Evolutionary conservation across 2,329 filamentous ascomycete species (phyloP).

Genomic region (Aureobasidium namibiae): DNA sequence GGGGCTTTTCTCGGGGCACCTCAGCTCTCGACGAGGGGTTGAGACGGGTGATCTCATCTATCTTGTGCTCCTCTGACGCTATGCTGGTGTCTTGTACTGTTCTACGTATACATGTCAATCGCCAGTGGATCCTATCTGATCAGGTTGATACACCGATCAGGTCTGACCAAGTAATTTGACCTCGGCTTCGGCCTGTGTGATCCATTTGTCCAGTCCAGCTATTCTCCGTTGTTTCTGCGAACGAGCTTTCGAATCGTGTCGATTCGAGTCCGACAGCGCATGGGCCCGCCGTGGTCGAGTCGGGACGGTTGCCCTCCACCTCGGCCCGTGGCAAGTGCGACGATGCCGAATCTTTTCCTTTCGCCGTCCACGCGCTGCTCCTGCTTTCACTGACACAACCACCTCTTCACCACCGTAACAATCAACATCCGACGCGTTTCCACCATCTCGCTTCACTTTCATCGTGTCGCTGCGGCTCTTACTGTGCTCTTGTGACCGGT

Average conservation of each 20-base stretch:
- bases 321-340: conserved; percentile 1
- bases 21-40: neutral
- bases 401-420: neutral
- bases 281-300: neutral
- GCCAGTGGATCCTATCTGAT: neutral
- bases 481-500: conserved; percentile 11
- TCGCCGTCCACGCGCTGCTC: neutral
- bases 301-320: neutral
- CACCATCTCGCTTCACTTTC: neutral
- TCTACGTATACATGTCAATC: neutral
- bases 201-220: neutral
- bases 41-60: neutral
- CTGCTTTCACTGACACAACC: neutral
- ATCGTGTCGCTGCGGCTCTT: conserved; percentile 4
- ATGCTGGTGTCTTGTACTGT: neutral
- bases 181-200: neutral
- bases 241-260: neutral
- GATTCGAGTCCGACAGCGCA: conserved; percentile 4
- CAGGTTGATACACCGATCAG: neutral
- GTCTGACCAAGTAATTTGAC: conserved; percentile 3
- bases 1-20: conserved; percentile 9
- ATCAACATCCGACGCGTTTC: conserved; percentile 1
- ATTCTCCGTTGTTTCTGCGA: neutral
- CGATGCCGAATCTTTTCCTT: conserved; percentile 6
- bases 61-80: neutral